Evolutionary conservation across 2,329 filamentous ascomycete genomes (phyloP).

Genomic region (Aureobasidium sp.): DNA sequence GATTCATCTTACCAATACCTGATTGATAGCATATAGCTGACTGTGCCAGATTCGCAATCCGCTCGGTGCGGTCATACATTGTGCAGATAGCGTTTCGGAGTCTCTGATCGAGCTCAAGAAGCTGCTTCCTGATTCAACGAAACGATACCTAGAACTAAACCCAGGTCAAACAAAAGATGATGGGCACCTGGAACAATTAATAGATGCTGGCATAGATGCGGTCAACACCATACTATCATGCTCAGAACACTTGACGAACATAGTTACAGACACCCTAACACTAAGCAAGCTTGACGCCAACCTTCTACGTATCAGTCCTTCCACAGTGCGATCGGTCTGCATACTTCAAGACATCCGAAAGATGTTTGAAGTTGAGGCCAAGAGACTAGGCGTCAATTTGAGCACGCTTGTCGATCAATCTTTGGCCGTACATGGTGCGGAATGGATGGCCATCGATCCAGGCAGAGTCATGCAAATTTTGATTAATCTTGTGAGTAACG

Average conservation of each 20-base stretch:
- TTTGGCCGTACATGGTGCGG: conserved; percentile 28
- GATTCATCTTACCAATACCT: background rate
- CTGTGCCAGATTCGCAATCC: conserved; percentile 38
- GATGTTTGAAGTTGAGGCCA: conserved; percentile 35
- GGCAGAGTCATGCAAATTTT: conserved; percentile 28
- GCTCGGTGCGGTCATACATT: conserved; percentile 38
- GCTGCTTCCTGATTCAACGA: background rate
- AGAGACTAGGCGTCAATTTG: conserved; percentile 27
- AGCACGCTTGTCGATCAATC: conserved; percentile 30
- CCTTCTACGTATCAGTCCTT: conserved; percentile 34
- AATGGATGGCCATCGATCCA: conserved; percentile 23
- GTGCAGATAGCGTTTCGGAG: conserved; percentile 30
- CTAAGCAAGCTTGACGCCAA: conserved; percentile 32
- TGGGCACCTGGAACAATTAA: conserved; percentile 18
- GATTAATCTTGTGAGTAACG: conserved; percentile 28
- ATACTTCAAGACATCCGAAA: conserved; percentile 30
- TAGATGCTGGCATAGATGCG: conserved; percentile 20
- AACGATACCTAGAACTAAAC: background rate
- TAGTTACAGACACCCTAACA: conserved; percentile 43
- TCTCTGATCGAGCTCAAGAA: background rate
- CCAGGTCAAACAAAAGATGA: background rate
- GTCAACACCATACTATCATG: conserved; percentile 27
- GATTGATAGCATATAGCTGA: background rate
- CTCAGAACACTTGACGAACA: conserved; percentile 29
- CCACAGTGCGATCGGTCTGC: conserved; percentile 30